These are phyloP conservation scores for Candida labiduridarum DNA, from an alignment of 1,139 yeast genomes.

Conservation along the genomic window DNA sequence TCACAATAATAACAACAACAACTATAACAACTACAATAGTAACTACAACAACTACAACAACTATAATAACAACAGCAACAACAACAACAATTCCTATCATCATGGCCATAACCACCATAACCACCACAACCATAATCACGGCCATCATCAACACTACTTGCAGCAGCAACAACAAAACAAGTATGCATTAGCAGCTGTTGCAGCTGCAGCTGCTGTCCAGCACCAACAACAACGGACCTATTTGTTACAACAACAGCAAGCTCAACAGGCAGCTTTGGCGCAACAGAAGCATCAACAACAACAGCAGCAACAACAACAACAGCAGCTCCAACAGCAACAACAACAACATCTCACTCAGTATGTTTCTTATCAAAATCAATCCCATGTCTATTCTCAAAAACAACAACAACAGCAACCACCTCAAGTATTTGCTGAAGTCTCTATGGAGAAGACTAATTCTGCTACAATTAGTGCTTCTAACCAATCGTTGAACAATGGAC, in stretches of 20 bases:
- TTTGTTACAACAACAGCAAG: constrained; percentile 20
- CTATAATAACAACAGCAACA: background rate
- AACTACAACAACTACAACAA: constrained; percentile 8
- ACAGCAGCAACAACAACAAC: constrained; percentile 17
- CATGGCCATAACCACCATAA: constrained; percentile 11
- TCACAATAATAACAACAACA: constrained; percentile 10
- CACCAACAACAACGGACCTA: constrained; percentile 26
- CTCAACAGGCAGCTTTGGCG: constrained; percentile 14
- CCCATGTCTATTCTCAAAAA: constrained; percentile 9
- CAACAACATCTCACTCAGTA: constrained; percentile 4
- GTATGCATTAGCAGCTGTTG: constrained; percentile 33
- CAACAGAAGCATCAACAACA: constrained; percentile 14
- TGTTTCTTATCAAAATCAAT: constrained; percentile 4
- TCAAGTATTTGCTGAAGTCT: constrained; percentile 17
- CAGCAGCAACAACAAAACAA: constrained; percentile 21
- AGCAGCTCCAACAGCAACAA: constrained; percentile 15
- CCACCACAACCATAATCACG: constrained; percentile 10
- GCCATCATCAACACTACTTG: constrained; percentile 15
- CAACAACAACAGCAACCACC: constrained; percentile 15
- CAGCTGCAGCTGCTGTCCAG: constrained; percentile 33
- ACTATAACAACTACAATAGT: background rate
- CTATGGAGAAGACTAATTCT: constrained; percentile 3
- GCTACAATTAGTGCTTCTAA: constrained; percentile 8
- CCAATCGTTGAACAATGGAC: constrained; percentile 4
- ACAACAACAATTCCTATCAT: constrained; percentile 11